Percentiles rank a stretch among this genome's conserved stretches.
These are phyloP conservation scores for Vicia villosa DNA, from an alignment of 306 rosid species.

Conservation along the genomic window DNA sequence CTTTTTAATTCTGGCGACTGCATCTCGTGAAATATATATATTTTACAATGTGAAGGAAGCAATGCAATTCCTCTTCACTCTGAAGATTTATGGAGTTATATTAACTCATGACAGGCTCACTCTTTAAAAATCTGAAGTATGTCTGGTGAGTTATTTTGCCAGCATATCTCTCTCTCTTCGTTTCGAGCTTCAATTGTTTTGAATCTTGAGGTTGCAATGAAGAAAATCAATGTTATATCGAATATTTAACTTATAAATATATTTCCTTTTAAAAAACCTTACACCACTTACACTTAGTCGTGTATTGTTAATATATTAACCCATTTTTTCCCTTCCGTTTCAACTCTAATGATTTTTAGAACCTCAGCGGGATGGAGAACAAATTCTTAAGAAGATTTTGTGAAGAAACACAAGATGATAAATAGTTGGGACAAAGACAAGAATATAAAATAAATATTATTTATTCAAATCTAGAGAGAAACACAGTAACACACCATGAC, in stretches of 20 bases:
- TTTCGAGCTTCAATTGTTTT: constrained; percentile 1
- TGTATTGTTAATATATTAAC: background rate
- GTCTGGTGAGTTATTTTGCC: background rate
- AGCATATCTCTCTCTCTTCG: background rate
- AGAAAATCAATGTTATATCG: background rate
- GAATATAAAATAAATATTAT: constrained; percentile 24
- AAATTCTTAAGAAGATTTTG: background rate
- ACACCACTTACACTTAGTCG: background rate
- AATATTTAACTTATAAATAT: background rate
- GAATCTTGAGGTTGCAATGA: background rate
- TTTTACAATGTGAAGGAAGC: background rate
- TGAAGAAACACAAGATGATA: background rate
- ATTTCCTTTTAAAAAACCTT: background rate
- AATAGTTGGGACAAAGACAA: background rate
- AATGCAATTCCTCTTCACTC: background rate
- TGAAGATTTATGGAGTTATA: background rate
- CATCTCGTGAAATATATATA: background rate
- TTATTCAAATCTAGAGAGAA: constrained; percentile 59
- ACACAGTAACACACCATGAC: constrained; percentile 57
- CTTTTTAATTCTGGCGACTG: background rate
- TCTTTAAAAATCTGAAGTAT: no score
- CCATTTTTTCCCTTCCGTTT: background rate
- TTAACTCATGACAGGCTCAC: no score
- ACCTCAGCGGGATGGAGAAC: background rate
- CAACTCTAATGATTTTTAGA: background rate